Evolutionary conservation across 306 rosid genomes (phyloP).

Genomic region (Glycine tomentella): DNA sequence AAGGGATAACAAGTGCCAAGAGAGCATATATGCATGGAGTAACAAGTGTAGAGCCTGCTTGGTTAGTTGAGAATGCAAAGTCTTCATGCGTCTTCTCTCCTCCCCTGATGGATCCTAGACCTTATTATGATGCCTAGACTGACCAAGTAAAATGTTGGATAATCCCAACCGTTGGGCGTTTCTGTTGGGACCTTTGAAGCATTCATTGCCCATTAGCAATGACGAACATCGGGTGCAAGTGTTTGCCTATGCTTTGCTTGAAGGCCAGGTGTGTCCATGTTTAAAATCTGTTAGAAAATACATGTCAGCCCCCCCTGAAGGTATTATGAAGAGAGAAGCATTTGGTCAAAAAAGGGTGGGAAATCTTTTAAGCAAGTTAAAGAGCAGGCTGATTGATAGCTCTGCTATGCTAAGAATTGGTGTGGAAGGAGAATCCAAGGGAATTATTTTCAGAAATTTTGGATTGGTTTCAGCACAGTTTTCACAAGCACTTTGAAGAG

Average conservation of each 20-base stretch:
- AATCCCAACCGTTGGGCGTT: conserved; percentile 74
- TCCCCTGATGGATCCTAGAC: conserved; percentile 67
- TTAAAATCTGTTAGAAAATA: conserved; percentile 60
- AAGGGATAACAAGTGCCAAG: conserved; percentile 66
- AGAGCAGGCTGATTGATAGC: conserved; percentile 55
- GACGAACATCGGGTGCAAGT: conserved; percentile 54
- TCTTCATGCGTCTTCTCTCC: conserved; percentile 74
- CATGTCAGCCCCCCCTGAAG: conserved; percentile 78
- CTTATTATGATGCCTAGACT: conserved; percentile 68
- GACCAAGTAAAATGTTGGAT: conserved; percentile 75
- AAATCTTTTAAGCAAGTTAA: conserved; percentile 69
- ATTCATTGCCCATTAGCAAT: conserved; percentile 56
- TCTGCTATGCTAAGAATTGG: conserved; percentile 63
- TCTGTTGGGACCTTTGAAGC: conserved; percentile 82
- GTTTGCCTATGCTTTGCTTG: conserved; percentile 83
- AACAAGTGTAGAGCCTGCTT: conserved; percentile 75
- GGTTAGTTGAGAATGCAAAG: conserved; percentile 84
- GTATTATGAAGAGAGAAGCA: conserved; percentile 80
- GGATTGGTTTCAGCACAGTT: conserved; percentile 85
- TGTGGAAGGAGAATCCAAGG: conserved; percentile 77
- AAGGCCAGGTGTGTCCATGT: conserved; percentile 89
- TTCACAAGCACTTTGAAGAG: conserved; percentile 54
- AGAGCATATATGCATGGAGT: conserved; percentile 86
- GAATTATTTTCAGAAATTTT: conserved; percentile 69
- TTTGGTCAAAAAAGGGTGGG: conserved; percentile 80